Evolutionary conservation across 805 yeast species (phyloP).

Genomic region (Ogataea siamensis): DNA sequence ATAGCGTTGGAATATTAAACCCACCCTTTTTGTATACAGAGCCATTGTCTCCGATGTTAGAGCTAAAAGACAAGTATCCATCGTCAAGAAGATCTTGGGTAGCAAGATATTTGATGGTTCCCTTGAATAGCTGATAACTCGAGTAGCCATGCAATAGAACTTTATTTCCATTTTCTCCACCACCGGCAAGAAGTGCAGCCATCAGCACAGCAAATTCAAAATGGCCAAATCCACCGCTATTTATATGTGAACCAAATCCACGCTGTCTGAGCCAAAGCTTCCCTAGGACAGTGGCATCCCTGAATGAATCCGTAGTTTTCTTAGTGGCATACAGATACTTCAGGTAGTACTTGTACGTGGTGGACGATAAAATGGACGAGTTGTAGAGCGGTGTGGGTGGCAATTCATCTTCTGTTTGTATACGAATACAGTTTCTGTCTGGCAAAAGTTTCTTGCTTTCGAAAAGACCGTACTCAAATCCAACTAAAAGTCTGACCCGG

Average conservation of each 20-base stretch:
- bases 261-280: conserved; percentile 88
- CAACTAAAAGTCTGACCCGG: conserved; percentile 67
- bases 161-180: conserved; percentile 71
- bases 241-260: conserved; percentile 64
- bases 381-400: conserved; percentile 89
- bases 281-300: conserved; percentile 84
- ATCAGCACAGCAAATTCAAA: conserved; percentile 82
- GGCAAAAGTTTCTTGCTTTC: conserved; percentile 75
- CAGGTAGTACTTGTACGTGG: conserved; percentile 66
- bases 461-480: conserved; percentile 68
- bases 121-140: conserved; percentile 90
- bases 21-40: conserved; percentile 54
- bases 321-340: conserved; percentile 74
- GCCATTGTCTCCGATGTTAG: conserved; percentile 45
- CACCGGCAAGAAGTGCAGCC: conserved; percentile 82
- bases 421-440: conserved; percentile 77
- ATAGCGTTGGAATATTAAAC: conserved; percentile 70
- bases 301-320: conserved; percentile 74
- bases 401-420: conserved; percentile 46
- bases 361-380: conserved; percentile 68
- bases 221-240: conserved; percentile 81
- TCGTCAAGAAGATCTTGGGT: conserved; percentile 63
- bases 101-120: conserved; percentile 78
- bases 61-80: conserved; percentile 69
- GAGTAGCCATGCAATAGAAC: conserved; percentile 85